Percentiles rank a stretch among this genome's conserved stretches.
Evolutionary conservation across 371 early-diverging fungal species (phyloP).

Genomic region (Apophysomyces elegans): DNA sequence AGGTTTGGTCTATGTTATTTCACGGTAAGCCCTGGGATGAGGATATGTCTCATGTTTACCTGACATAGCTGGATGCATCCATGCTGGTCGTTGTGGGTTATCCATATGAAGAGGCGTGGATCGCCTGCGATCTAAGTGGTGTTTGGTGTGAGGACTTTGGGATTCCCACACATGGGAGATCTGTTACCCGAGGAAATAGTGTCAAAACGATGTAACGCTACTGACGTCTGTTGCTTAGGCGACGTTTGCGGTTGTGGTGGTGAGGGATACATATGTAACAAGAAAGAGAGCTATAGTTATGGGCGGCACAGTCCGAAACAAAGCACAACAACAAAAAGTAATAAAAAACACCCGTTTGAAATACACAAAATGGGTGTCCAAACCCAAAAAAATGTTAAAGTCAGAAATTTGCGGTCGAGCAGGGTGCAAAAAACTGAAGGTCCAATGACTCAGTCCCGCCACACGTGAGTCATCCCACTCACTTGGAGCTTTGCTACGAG

Average conservation of each 20-base stretch:
- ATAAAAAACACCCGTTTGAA: not conserved
- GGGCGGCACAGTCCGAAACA: conserved; percentile 3
- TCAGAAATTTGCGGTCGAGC: too few species aligned
- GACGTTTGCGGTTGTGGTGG: conserved; percentile 19
- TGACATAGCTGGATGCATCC: conserved; percentile 18
- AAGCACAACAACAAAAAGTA: conserved; percentile 9
- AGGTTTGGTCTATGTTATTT: conserved; percentile 4
- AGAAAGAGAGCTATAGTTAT: too few species aligned
- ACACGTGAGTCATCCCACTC: too few species aligned
- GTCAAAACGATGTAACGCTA: not conserved
- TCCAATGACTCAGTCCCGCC: too few species aligned
- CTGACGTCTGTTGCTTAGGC: conserved; percentile 11
- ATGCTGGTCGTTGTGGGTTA: conserved; percentile 15
- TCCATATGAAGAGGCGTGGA: conserved; percentile 16
- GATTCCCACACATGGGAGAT: too few species aligned
- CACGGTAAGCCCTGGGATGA: not conserved
- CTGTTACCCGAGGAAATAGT: not conserved
- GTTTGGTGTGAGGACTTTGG: not conserved
- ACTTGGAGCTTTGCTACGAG: too few species aligned
- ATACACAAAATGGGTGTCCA: not conserved
- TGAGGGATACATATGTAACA: conserved; percentile 16
- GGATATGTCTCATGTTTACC: conserved; percentile 4
- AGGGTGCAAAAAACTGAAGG: too few species aligned
- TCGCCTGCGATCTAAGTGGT: conserved; percentile 16
- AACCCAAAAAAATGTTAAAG: not conserved